A percentile compares a stretch with the other conserved stretches of the same genome.
These are phyloP conservation scores for Aphanomyces cochlioides DNA, from an alignment of 352 stramenopile species.

Conservation along the genomic window DNA sequence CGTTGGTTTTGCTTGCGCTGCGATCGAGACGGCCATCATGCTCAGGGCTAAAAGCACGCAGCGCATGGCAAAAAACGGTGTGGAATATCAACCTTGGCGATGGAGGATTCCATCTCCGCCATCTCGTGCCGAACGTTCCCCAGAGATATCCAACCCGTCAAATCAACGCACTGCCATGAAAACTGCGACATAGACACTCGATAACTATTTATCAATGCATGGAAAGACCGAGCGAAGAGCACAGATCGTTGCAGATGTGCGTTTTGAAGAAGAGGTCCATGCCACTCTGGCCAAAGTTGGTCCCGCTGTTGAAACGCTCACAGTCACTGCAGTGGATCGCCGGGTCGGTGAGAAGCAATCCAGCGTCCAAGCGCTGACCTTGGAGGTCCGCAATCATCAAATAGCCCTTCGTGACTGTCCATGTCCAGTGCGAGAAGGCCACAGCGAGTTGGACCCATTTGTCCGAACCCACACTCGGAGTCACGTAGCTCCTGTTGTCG, in stretches of 20 bases:
- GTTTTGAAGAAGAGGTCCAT: constrained; percentile 29
- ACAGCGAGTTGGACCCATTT: constrained; percentile 27
- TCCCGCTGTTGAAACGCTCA: constrained; percentile 22
- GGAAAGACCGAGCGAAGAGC: neutral
- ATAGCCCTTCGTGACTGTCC: constrained; percentile 34
- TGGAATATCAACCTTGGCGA: neutral
- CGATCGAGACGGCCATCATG: no score
- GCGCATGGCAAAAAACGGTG: neutral
- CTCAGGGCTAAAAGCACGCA: neutral
- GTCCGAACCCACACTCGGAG: neutral
- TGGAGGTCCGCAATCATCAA: constrained; percentile 51
- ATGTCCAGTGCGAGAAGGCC: constrained; percentile 40
- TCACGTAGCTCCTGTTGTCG: constrained; percentile 43
- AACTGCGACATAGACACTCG: neutral
- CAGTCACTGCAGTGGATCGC: constrained; percentile 28
- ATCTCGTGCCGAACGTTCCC: constrained; percentile 7
- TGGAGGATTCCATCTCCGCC: neutral
- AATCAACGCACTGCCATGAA: neutral
- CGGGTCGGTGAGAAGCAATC: constrained; percentile 27
- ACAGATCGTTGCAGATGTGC: constrained; percentile 29
- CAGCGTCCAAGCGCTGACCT: constrained; percentile 25
- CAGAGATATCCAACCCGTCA: neutral
- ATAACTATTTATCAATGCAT: no score
- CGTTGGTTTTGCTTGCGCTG: no score
- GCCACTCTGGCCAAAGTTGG: constrained; percentile 24